Evolutionary conservation across 176 grass and related monocot species (phyloP), one percentile per base, ranked within the genome.

Genomic region (Aechmea fasciata): DNA sequence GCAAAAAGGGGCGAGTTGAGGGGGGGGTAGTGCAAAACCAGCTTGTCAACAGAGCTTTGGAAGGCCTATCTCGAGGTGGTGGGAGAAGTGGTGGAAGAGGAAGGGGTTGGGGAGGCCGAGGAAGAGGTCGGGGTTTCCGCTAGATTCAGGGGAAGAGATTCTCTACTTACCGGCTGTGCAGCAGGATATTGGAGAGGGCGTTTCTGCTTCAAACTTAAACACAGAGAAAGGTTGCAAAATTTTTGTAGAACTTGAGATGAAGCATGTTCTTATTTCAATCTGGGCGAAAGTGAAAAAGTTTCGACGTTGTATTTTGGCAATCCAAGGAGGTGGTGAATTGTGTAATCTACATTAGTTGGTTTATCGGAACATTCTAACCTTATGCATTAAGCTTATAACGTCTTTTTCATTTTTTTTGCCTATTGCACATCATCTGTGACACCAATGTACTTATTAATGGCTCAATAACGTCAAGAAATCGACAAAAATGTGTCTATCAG

Each of bases 41-140:
- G 57, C 89, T 94, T 47, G 83, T 94, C 67, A 90, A 88, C 75
- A 90, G 84, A 83, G 95, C 95, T 75, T 90, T 99, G 77, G 89
- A 94, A 84, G 90, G 84, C 70, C 78, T 99, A 18, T 80, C 87
- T 25, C 77, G 72, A 77, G 86, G 84, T 67, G 89, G 89, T 71
- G 80, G 89, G 81, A 69, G 79, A 73, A 83, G 52, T 17, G 67
- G 74, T 41, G 47, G 74, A 77, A 84, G 82, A 75, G 88, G 86
- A n/a, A 69, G 86, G 63, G 86, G 86, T 69, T 67, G 86, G 68
- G 89, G 81, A 75, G 75, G 84, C 11, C 70, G 83, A 63, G 95
- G 95, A 71, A 85, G 87, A 80, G 94, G 86, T 54, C 85, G 94
- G 75, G 80, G 90, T 76, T 94, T 86, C 78, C 80, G 80, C 55